phyloP scores from a whole-genome alignment of 352 stramenopile species.

The Pythium chondricola region DNA sequence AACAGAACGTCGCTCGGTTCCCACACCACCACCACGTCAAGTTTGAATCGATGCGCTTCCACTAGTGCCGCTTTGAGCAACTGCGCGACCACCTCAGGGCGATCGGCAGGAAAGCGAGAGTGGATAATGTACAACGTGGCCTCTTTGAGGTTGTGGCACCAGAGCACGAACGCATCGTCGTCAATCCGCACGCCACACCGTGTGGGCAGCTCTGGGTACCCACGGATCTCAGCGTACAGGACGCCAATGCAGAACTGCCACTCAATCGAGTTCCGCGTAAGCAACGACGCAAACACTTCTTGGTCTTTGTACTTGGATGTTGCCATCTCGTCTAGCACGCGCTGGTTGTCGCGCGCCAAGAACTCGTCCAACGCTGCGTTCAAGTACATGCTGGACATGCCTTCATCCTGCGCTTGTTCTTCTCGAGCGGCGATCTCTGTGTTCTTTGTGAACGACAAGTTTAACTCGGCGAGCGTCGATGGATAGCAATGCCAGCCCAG shows the following conservation, averaged over 20 bases:
- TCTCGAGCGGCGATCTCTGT: not conserved
- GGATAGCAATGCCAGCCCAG: conserved; percentile 51
- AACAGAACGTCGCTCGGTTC: conserved; percentile 23
- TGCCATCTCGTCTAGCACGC: conserved; percentile 26
- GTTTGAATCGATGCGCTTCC: conserved; percentile 3
- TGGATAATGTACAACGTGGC: conserved; percentile 47
- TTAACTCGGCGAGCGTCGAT: conserved; percentile 34
- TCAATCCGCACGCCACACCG: conserved; percentile 32
- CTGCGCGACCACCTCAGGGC: conserved; percentile 6
- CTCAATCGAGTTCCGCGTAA: conserved; percentile 50
- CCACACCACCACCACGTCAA: conserved; percentile 46
- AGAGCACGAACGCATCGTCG: conserved; percentile 46
- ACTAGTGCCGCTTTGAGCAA: conserved; percentile 19
- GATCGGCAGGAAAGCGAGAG: conserved; percentile 26
- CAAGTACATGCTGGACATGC: conserved; percentile 19
- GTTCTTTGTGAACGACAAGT: conserved; percentile 8
- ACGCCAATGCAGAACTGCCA: conserved; percentile 61
- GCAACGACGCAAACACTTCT: conserved; percentile 37
- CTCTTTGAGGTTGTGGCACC: conserved; percentile 62
- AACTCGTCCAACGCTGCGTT: conserved; percentile 33
- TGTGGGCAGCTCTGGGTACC: conserved; percentile 27
- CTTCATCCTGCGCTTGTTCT: not conserved
- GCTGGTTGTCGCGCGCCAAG: conserved; percentile 32
- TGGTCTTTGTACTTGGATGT: conserved; percentile 17
- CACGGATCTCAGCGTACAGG: conserved; percentile 34